Percentiles rank a stretch among this genome's conserved stretches.
Evolutionary conservation across 208 protist genomes (phyloP).

Genomic region (Naegleria lovaniensis): DNA sequence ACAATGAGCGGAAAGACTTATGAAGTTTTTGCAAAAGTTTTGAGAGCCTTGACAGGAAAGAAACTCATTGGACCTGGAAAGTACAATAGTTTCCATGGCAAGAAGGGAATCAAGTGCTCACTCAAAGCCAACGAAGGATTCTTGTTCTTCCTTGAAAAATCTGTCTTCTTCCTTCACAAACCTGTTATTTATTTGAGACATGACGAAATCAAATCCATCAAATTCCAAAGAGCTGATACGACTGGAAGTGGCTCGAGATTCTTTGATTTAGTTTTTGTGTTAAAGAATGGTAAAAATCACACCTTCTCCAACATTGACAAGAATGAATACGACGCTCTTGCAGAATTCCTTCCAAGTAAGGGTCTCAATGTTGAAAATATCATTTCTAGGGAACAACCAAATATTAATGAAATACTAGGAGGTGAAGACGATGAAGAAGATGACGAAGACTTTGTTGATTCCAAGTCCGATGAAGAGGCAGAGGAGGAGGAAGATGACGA

Average conservation of each 20-base stretch:
- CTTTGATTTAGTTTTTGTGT: neutral
- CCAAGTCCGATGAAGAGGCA: neutral
- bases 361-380: neutral
- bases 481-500: neutral
- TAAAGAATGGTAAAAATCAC: neutral
- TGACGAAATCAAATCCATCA: slow-evolving; percentile 9
- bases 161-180: slow-evolving; percentile 18
- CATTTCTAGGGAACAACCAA: neutral
- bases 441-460: slow-evolving; percentile 2
- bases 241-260: neutral
- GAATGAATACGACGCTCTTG: neutral
- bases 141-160: slow-evolving; percentile 24
- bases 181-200: slow-evolving; percentile 14
- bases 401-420: neutral
- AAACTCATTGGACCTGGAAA: slow-evolving; percentile 8
- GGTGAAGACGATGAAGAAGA: neutral
- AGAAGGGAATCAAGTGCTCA: neutral
- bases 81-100: neutral
- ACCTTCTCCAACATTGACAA: slow-evolving; percentile 8
- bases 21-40: slow-evolving; percentile 27
- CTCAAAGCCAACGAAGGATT: slow-evolving; percentile 7
- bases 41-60: neutral
- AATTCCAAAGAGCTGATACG: slow-evolving; percentile 3
- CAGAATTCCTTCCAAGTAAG: neutral
- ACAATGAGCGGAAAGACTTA: neutral